phyloP scores from a whole-genome alignment of 192 early-diverging fungal genomes.

The Coemansia sp. region DNA sequence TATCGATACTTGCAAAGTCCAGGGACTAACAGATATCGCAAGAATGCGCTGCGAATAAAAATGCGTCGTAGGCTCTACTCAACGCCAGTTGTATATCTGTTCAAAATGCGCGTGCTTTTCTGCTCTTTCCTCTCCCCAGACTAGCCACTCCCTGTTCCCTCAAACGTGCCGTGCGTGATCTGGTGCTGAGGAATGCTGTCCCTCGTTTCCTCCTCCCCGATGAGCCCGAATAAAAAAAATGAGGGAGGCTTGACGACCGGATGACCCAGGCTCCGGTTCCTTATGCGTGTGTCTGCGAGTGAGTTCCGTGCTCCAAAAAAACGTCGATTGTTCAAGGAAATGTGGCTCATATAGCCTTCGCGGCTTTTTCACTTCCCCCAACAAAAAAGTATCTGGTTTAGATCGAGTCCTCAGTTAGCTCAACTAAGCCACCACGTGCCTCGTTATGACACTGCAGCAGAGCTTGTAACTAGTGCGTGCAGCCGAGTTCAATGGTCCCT shows the following conservation, averaged over 20 bases:
- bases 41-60: neutral
- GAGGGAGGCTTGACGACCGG: neutral
- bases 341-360: neutral
- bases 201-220: neutral
- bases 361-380: neutral
- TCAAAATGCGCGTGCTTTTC: neutral
- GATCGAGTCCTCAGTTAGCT: neutral
- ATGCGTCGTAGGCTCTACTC: neutral
- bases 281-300: neutral
- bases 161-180: constrained; percentile 1
- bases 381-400: neutral
- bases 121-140: neutral
- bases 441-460: neutral
- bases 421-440: constrained; percentile 1
- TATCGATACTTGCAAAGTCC: neutral
- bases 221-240: neutral
- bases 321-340: neutral
- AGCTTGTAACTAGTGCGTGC: neutral
- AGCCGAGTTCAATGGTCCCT: constrained; percentile 7
- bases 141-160: neutral
- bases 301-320: neutral
- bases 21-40: neutral
- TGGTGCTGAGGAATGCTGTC: constrained; percentile 6
- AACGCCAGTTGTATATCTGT: neutral
- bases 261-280: neutral